Conservation (phyloP, 1,284 basidiomycete species). For the Leccinum pachyderme region DNA sequence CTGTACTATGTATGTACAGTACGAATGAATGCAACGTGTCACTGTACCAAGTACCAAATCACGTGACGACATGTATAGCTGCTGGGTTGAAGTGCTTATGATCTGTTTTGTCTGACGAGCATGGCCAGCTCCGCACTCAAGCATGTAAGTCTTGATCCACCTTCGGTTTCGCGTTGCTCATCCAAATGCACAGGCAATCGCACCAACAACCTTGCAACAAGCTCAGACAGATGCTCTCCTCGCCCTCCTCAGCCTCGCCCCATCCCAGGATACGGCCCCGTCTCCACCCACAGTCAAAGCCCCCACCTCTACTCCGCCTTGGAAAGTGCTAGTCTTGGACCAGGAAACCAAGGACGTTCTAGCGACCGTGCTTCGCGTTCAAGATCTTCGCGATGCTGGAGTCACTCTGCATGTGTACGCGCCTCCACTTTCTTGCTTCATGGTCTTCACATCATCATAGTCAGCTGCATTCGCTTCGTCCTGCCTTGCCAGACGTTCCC, state of each 20-base stretch:
- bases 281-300: constrained; percentile 42
- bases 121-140: constrained; percentile 59
- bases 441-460: constrained; percentile 41
- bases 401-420: constrained; percentile 96
- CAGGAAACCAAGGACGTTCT: constrained; percentile 95
- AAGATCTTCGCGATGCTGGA: constrained; percentile 94
- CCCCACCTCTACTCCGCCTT: constrained; percentile 64
- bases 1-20: not conserved
- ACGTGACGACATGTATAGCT: constrained; percentile 2
- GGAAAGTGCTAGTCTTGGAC: constrained; percentile 97
- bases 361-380: constrained; percentile 92
- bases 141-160: constrained; percentile 42
- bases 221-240: constrained; percentile 77
- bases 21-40: not conserved
- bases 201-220: constrained; percentile 62
- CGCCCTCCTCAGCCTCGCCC: constrained; percentile 59
- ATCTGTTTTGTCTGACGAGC: constrained; percentile 3
- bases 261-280: constrained; percentile 40
- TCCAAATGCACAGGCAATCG: constrained; percentile 19
- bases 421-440: not conserved
- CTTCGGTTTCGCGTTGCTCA: not conserved
- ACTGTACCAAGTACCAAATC: no score
- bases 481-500: constrained; percentile 91
- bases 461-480: constrained; percentile 88
- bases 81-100: not conserved